phyloP scores from a whole-genome alignment of 2,329 filamentous ascomycete genomes.

The Fusarium acutatum region DNA sequence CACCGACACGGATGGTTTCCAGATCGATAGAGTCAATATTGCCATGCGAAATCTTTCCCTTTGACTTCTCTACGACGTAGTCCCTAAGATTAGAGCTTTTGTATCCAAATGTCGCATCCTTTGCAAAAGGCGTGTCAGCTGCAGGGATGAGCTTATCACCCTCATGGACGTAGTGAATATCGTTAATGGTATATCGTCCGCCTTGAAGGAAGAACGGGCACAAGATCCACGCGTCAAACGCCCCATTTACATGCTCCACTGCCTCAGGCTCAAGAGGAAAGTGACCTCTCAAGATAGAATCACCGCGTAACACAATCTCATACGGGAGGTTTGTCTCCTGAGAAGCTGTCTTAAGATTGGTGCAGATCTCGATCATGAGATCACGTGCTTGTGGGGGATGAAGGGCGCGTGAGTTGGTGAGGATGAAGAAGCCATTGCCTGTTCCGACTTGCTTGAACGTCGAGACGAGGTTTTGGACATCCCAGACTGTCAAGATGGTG shows the following conservation, averaged over 20 bases:
- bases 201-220: constrained; percentile 69
- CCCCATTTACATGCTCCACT: constrained; percentile 58
- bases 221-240: constrained; percentile 61
- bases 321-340: constrained; percentile 50
- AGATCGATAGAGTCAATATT: constrained; percentile 55
- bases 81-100: constrained; percentile 55
- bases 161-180: constrained; percentile 67
- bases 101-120: constrained; percentile 67
- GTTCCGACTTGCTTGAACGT: background rate
- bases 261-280: constrained; percentile 65
- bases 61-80: constrained; percentile 64
- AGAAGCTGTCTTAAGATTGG: constrained; percentile 57
- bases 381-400: constrained; percentile 56
- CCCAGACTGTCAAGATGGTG: constrained; percentile 3
- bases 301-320: constrained; percentile 65
- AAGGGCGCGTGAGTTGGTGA: constrained; percentile 53
- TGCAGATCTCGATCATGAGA: constrained; percentile 61
- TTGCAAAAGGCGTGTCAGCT: constrained; percentile 63
- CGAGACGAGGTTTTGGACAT: background rate
- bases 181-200: constrained; percentile 63
- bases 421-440: constrained; percentile 9
- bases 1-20: constrained; percentile 57
- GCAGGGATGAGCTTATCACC: constrained; percentile 52
- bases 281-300: constrained; percentile 65
- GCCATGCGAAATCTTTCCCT: constrained; percentile 49